Conservation (phyloP, 495 filamentous ascomycete species). For the Lasiosphaeria ovina region DNA sequence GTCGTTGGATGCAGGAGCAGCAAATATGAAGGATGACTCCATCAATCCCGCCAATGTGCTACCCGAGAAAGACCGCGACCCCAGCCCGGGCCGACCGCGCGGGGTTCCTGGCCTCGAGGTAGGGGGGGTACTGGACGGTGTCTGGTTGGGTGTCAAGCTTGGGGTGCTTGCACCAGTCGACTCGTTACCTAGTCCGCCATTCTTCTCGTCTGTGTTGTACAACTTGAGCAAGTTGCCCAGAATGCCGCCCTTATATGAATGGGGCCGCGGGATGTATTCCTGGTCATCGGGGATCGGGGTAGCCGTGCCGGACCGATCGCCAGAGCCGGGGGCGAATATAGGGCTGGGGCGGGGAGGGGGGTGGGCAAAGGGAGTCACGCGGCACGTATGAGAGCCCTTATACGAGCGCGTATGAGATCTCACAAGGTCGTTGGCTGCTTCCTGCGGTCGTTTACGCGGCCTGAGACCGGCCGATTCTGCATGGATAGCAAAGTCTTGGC, state of each 20-base stretch:
- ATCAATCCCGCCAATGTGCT: slow-evolving; percentile 55
- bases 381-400: slow-evolving; percentile 17
- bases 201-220: slow-evolving; percentile 47
- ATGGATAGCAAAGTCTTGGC: slow-evolving; percentile 14
- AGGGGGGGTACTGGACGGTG: slow-evolving; percentile 30
- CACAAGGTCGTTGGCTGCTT: slow-evolving; percentile 27
- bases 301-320: slow-evolving; percentile 20
- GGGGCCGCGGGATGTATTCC: slow-evolving; percentile 65
- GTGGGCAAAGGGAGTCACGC: slow-evolving; percentile 18
- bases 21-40: slow-evolving; percentile 52
- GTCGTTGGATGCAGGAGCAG: slow-evolving; percentile 30
- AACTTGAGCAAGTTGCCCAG: slow-evolving; percentile 77
- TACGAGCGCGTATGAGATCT: slow-evolving; percentile 15
- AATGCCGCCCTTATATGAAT: slow-evolving; percentile 72
- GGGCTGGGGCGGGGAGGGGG: slow-evolving; percentile 4
- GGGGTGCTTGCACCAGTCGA: slow-evolving; percentile 30
- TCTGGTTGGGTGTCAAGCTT: slow-evolving; percentile 29
- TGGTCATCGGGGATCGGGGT: slow-evolving; percentile 47
- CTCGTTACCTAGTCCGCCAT: slow-evolving; percentile 9
- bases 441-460: slow-evolving; percentile 19
- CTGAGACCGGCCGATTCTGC: slow-evolving; percentile 10
- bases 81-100: slow-evolving; percentile 63
- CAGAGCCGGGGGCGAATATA: too few relatives aligned
- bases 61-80: slow-evolving; percentile 34
- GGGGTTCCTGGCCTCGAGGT: slow-evolving; percentile 53